phyloP scores from a whole-genome alignment of 1,284 basidiomycete species.

The Papiliotrema terrestris region DNA sequence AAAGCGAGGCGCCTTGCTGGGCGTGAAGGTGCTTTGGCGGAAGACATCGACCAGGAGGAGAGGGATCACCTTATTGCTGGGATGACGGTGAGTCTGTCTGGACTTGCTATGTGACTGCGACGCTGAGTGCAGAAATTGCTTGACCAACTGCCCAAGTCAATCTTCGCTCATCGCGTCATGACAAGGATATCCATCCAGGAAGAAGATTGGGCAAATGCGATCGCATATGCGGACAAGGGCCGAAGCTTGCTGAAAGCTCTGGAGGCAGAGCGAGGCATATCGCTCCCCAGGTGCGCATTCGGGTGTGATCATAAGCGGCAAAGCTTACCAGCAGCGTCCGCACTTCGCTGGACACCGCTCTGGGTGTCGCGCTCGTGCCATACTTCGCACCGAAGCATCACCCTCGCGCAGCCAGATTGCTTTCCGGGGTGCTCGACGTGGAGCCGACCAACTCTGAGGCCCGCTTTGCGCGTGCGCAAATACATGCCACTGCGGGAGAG shows the following conservation, averaged over 20 bases:
- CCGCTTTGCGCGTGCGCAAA: slow-evolving; percentile 71
- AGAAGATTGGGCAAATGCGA: slow-evolving; percentile 70
- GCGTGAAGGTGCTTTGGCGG: slow-evolving; percentile 32
- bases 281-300: neutral
- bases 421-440: slow-evolving; percentile 65
- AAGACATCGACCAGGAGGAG: slow-evolving; percentile 41
- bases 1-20: slow-evolving; percentile 29
- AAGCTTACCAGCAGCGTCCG: slow-evolving; percentile 36
- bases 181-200: slow-evolving; percentile 70
- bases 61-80: slow-evolving; percentile 41
- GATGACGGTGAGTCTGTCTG: slow-evolving; percentile 29
- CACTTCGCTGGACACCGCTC: slow-evolving; percentile 37
- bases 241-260: slow-evolving; percentile 59
- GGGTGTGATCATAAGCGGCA: slow-evolving; percentile 6
- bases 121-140: slow-evolving; percentile 27
- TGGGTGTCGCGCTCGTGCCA: slow-evolving; percentile 66
- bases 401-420: slow-evolving; percentile 65
- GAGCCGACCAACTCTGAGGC: slow-evolving; percentile 63
- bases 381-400: slow-evolving; percentile 89
- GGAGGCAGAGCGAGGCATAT: slow-evolving; percentile 59
- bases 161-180: slow-evolving; percentile 69
- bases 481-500: slow-evolving; percentile 61
- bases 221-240: slow-evolving; percentile 67
- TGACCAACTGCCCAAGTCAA: slow-evolving; percentile 55
- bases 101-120: neutral